phyloP scores from a whole-genome alignment of 768 basidiomycete species.

The Amanita thiersii region DNA sequence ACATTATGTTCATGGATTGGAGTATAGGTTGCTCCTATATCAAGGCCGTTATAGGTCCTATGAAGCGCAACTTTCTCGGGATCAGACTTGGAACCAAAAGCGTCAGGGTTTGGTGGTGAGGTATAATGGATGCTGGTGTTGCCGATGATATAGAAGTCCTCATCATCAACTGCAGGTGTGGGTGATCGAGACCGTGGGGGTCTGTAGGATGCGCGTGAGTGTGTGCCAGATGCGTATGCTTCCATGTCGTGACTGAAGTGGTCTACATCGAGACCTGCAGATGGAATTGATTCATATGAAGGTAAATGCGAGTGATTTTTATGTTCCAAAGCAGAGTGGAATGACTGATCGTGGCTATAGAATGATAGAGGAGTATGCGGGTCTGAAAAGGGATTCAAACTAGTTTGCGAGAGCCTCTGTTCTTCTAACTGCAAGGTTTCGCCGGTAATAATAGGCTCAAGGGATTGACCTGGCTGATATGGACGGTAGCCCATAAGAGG shows the following conservation, averaged over 20 bases:
- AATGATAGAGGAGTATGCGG: slow-evolving; percentile 19
- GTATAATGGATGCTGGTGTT: slow-evolving; percentile 51
- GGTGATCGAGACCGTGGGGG: slow-evolving; percentile 67
- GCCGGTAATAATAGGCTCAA: slow-evolving; percentile 57
- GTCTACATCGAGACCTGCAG: slow-evolving; percentile 35
- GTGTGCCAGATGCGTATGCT: slow-evolving; percentile 59
- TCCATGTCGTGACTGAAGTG: slow-evolving; percentile 61
- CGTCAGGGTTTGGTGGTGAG: slow-evolving; percentile 21
- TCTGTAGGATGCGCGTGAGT: slow-evolving; percentile 37
- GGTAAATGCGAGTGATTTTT: slow-evolving; percentile 24
- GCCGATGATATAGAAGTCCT: slow-evolving; percentile 55
- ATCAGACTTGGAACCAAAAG: slow-evolving; percentile 18
- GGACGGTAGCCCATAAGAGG: slow-evolving; percentile 25
- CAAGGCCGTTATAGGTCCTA: slow-evolving; percentile 15
- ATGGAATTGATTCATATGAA: slow-evolving; percentile 20
- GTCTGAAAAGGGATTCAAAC: slow-evolving; percentile 22
- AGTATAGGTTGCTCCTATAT: slow-evolving; percentile 16
- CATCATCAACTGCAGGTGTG: slow-evolving; percentile 67
- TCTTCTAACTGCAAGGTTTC: slow-evolving; percentile 51
- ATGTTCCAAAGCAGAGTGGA: slow-evolving; percentile 22
- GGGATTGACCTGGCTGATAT: slow-evolving; percentile 54
- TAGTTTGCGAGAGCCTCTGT: slow-evolving; percentile 13
- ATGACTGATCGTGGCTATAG: slow-evolving; percentile 30
- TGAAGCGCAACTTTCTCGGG: slow-evolving; percentile 30
- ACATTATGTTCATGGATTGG: slow-evolving; percentile 21